A percentile compares a stretch with the other conserved stretches of the same genome.
Evolutionary conservation across 2,329 filamentous ascomycete genomes (phyloP).

Genomic region (Celoporthe dispersa): DNA sequence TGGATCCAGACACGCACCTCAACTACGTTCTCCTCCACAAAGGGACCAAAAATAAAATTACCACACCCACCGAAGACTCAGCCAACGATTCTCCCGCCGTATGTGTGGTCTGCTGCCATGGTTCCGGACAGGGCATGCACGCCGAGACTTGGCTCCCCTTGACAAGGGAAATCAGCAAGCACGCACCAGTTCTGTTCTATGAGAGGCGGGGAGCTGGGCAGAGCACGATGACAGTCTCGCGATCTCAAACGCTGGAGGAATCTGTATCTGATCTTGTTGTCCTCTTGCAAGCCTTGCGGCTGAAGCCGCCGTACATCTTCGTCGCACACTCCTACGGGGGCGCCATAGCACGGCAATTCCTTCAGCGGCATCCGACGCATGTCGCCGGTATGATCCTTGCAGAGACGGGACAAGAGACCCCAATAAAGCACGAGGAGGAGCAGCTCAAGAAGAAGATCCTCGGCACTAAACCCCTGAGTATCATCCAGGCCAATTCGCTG

Average conservation of each 20-base stretch:
- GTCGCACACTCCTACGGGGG: constrained; percentile 17
- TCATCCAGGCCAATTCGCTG: constrained; percentile 13
- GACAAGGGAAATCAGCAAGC: neutral
- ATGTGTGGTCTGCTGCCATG: constrained; percentile 15
- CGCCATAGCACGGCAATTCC: constrained; percentile 10
- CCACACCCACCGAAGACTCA: neutral
- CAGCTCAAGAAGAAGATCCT: constrained; percentile 8
- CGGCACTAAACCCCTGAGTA: constrained; percentile 9
- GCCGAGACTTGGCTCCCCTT: constrained; percentile 3
- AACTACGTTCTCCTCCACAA: neutral
- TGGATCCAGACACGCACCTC: neutral
- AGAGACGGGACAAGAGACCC: constrained; percentile 18
- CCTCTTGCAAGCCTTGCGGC: neutral
- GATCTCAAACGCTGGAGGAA: neutral
- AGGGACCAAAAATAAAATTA: neutral
- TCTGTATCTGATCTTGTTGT: neutral
- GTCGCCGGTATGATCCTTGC: constrained; percentile 15
- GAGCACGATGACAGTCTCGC: neutral
- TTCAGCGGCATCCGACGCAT: neutral
- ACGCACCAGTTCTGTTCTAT: constrained; percentile 4
- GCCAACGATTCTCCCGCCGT: neutral
- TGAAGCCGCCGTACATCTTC: constrained; percentile 11
- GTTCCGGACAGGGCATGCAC: constrained; percentile 7
- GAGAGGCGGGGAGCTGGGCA: neutral
- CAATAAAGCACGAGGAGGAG: constrained; percentile 6